Percentiles rank a stretch among this genome's conserved stretches.
phyloP scores from a whole-genome alignment of 2,329 filamentous ascomycete species.

The Colletotrichum orbiculare region DNA sequence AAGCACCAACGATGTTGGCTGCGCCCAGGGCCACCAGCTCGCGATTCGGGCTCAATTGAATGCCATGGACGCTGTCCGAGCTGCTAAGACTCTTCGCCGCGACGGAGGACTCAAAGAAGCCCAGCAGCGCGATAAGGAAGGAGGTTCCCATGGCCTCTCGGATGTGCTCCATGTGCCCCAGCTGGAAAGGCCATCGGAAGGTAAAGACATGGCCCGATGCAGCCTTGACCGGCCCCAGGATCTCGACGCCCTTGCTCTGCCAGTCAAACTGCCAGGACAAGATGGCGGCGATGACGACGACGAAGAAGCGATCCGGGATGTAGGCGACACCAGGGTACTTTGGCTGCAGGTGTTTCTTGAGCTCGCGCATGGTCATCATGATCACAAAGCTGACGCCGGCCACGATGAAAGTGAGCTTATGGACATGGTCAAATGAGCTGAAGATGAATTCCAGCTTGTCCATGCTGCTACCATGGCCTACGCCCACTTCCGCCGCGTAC shows the following conservation, averaged over 20 bases:
- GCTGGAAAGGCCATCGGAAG: slow-evolving; percentile 87
- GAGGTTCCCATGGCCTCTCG: slow-evolving; percentile 89
- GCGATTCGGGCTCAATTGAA: slow-evolving; percentile 88
- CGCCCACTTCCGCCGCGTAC: slow-evolving; percentile 71
- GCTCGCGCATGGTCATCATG: slow-evolving; percentile 88
- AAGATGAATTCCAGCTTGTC: slow-evolving; percentile 87
- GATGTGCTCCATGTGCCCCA: slow-evolving; percentile 81
- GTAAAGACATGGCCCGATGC: slow-evolving; percentile 77
- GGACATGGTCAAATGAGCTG: slow-evolving; percentile 71
- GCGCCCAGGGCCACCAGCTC: slow-evolving; percentile 92
- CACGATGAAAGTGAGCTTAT: slow-evolving; percentile 80
- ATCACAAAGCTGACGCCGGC: slow-evolving; percentile 83
- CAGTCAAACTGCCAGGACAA: slow-evolving; percentile 82
- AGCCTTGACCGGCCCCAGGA: slow-evolving; percentile 85
- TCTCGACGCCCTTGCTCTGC: slow-evolving; percentile 82
- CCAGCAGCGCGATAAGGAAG: slow-evolving; percentile 91
- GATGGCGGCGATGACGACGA: slow-evolving; percentile 86
- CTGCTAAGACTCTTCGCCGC: slow-evolving; percentile 90
- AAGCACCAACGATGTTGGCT: slow-evolving; percentile 89
- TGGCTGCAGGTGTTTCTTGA: slow-evolving; percentile 85
- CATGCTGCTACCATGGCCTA: slow-evolving; percentile 85
- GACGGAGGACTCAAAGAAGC: slow-evolving; percentile 98
- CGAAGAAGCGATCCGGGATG: slow-evolving; percentile 88
- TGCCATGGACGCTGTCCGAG: slow-evolving; percentile 76
- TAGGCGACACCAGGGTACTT: slow-evolving; percentile 85